Percentiles rank a stretch among this genome's conserved stretches.
Evolutionary conservation across 1,284 basidiomycete species (phyloP).

Genomic region (Moniliophthora roreri): DNA sequence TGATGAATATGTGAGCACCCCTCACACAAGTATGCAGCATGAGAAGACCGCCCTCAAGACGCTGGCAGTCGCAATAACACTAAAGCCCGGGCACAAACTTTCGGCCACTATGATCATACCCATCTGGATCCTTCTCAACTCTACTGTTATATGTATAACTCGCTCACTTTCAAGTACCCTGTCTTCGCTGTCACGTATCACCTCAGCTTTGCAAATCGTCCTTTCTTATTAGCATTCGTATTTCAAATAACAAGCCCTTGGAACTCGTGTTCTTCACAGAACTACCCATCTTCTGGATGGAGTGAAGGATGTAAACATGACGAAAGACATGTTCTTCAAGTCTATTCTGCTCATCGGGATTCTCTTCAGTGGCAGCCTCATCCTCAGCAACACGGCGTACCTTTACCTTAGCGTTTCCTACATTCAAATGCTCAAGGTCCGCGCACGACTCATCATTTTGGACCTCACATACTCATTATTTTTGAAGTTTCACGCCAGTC

Average conservation of each 20-base stretch:
- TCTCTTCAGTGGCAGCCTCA: constrained; percentile 90
- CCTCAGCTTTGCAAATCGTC: constrained; percentile 76
- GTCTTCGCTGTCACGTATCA: constrained; percentile 91
- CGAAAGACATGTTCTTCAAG: constrained; percentile 77
- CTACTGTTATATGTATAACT: constrained; percentile 87
- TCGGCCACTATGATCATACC: constrained; percentile 74
- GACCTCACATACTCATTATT: no score
- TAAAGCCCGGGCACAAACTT: constrained; percentile 47
- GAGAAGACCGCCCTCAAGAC: no score
- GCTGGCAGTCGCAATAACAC: constrained; percentile 36
- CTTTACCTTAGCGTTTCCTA: constrained; percentile 90
- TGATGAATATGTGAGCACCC: no score
- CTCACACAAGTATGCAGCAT: no score
- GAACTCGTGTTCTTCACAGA: constrained; percentile 86
- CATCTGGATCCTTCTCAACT: constrained; percentile 89
- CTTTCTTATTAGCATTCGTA: neutral
- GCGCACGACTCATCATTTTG: constrained; percentile 11
- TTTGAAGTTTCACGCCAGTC: constrained; percentile 92
- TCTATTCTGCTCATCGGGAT: constrained; percentile 94
- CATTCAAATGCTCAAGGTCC: constrained; percentile 97
- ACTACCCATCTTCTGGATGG: constrained; percentile 92
- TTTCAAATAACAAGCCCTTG: constrained; percentile 60
- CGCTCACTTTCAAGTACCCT: constrained; percentile 81
- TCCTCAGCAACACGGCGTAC: constrained; percentile 94
- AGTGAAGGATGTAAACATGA: constrained; percentile 84